Percentiles rank a stretch among this genome's conserved stretches.
phyloP scores from a whole-genome alignment of 2,329 filamentous ascomycete genomes.

The Fusarium fracticaudum region DNA sequence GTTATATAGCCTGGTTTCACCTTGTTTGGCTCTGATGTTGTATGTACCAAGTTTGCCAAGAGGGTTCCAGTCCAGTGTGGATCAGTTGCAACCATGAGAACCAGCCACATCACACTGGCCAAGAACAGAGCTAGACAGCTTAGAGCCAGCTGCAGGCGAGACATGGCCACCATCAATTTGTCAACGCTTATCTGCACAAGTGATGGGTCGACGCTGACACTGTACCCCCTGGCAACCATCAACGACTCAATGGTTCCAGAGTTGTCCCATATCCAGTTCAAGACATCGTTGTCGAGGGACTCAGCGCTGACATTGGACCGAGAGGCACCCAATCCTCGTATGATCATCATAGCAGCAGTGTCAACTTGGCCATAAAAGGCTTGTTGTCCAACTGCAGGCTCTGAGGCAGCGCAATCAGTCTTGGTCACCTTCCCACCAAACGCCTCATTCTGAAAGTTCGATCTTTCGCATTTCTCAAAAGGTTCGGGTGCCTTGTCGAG shows the following conservation, averaged over 20 bases:
- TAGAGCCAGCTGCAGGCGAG: conserved; percentile 12
- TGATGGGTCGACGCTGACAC: conserved; percentile 15
- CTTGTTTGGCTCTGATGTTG: background rate
- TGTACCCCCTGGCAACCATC: conserved; percentile 12
- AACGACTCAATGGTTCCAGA: background rate
- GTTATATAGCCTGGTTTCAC: conserved; percentile 21
- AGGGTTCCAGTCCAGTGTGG: conserved; percentile 24
- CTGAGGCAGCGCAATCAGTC: conserved; percentile 5
- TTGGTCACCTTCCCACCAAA: conserved; percentile 18
- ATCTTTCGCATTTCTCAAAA: background rate
- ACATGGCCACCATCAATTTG: conserved; percentile 28
- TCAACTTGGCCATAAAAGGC: conserved; percentile 31
- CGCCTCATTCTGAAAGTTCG: conserved; percentile 26
- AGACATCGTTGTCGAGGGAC: conserved; percentile 12
- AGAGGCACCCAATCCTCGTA: conserved; percentile 3
- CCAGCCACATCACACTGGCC: conserved; percentile 7
- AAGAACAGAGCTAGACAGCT: conserved; percentile 9
- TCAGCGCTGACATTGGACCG: conserved; percentile 21
- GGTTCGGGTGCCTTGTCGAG: background rate
- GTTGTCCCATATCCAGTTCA: background rate
- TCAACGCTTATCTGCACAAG: conserved; percentile 21
- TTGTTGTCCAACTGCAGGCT: too few relatives aligned
- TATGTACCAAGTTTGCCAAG: conserved; percentile 21
- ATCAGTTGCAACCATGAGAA: conserved; percentile 11
- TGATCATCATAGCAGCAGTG: conserved; percentile 22